Base-by-base conservation (phyloP, 176 grass and related monocot genomes). In the Otatea glauca region DNA sequence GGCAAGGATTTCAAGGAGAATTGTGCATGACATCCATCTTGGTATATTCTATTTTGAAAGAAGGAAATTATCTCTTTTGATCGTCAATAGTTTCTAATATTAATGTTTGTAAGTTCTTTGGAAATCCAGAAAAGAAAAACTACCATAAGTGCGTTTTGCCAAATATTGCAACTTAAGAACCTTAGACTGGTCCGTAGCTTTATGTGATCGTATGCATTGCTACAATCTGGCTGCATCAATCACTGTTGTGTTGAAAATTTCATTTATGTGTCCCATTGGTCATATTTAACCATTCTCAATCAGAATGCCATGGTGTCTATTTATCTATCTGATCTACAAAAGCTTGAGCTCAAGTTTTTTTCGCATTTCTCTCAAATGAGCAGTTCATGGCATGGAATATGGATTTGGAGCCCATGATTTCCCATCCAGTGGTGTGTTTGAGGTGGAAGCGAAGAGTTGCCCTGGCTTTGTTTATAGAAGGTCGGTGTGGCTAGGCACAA, bases 361-460 rank as follows among this genome's bases (percentile, higher is more conserved):
- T 65, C 65, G 13, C 58, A 35, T 62, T 79, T 51, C 61, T 55
- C 16, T 16, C 39, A 66, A 76, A 76, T 60, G 56, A 54, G 42
- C 75, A 98, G 96, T 95, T 42, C 96, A 98, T 87, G 96, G 96
- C 59, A 92, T 88, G 49, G 96, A 98, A 72, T 98, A 98, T 90
- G 96, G 92, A 80, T 98, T 93, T 83, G 96, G 96, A 76, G 96
- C 96, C 16, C 96, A 98, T 16, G 96, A 93, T 48, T 98, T 85
- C 67, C 77, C 96, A 35, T 88, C 91, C 64, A 98, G 93, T 66
- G 96, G 96, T 35, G 96, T 95, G 48, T 98, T 98, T 88, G 93
- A 93, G 88, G 96, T 98, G 84, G 89, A 95, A 84, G 92, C 96
- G 0, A 94, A 92, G 79, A 88, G 76, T 48, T 98, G 96, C 65